Conservation (phyloP, 2,329 filamentous ascomycete species). For the Akanthomyces dipterigenus region DNA sequence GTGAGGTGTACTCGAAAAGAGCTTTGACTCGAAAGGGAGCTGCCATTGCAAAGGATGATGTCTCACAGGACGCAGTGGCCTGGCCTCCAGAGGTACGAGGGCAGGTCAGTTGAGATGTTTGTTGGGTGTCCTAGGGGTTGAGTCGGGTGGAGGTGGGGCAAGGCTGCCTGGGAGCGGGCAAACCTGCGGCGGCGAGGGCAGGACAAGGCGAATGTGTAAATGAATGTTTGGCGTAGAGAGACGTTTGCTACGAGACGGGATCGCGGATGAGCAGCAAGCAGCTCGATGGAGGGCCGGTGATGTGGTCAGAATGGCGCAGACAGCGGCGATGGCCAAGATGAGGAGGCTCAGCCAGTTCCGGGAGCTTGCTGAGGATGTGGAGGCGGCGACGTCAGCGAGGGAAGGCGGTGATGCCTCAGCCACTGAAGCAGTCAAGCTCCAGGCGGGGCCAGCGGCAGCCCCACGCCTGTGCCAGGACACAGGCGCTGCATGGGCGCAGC, state of each 20-base stretch:
- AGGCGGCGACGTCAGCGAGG: slow-evolving; percentile 13
- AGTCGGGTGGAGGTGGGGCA: slow-evolving; percentile 8
- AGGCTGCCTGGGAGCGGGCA: slow-evolving; percentile 5
- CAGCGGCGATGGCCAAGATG: neutral
- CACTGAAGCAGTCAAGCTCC: slow-evolving; percentile 9
- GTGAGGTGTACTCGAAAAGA: slow-evolving; percentile 87
- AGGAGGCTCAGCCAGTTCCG: slow-evolving; percentile 11
- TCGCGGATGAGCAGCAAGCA: neutral
- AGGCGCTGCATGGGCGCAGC: neutral
- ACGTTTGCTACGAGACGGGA: neutral
- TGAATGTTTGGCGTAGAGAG: neutral
- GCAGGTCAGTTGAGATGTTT: slow-evolving; percentile 10
- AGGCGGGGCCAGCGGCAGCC: neutral
- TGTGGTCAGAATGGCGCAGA: neutral
- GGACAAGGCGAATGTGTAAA: neutral
- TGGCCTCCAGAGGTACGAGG: slow-evolving; percentile 2
- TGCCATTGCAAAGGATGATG: slow-evolving; percentile 52
- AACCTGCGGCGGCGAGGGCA: neutral
- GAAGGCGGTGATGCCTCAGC: slow-evolving; percentile 14
- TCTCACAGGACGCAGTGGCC: slow-evolving; percentile 7
- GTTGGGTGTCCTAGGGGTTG: slow-evolving; percentile 8
- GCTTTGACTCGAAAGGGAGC: slow-evolving; percentile 90
- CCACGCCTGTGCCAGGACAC: neutral
- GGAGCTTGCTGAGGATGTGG: slow-evolving; percentile 11
- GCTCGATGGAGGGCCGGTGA: neutral